Percentiles rank a stretch among this genome's conserved stretches.
Evolutionary conservation across 1,284 basidiomycete genomes (phyloP).

Genomic region (Prillingera fragicola): DNA sequence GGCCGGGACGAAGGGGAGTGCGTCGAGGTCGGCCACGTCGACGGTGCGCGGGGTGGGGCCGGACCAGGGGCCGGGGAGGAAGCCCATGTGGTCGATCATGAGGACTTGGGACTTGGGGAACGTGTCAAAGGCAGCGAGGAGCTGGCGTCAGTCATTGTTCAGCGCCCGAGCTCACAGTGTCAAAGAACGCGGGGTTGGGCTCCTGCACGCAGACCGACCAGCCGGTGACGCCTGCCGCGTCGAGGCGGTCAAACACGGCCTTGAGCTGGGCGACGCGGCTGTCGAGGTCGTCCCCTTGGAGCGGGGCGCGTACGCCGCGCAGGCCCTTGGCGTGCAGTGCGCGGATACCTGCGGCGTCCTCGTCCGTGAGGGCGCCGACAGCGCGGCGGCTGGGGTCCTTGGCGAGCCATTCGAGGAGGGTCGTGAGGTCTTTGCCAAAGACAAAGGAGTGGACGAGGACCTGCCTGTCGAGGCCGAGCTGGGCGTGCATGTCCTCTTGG

Average conservation of each 20-base stretch:
- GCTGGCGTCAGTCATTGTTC: too few species aligned
- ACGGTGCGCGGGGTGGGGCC: too few species aligned
- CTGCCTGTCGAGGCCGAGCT: slow-evolving; percentile 1
- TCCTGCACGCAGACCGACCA: slow-evolving; percentile 11
- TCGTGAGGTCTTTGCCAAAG: neutral
- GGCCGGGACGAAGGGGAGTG: neutral
- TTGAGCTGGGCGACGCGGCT: neutral
- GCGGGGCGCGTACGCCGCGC: slow-evolving; percentile 6
- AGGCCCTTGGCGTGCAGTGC: slow-evolving; percentile 1
- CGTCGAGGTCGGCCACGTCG: too few species aligned
- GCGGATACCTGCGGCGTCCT: neutral
- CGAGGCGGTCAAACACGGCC: neutral
- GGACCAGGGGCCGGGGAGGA: slow-evolving; percentile 11
- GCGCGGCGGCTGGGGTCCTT: neutral
- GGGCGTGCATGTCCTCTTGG: neutral
- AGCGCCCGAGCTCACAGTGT: too few species aligned
- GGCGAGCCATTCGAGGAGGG: neutral
- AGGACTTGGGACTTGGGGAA: slow-evolving; percentile 2
- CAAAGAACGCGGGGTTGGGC: neutral
- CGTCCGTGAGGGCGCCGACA: neutral
- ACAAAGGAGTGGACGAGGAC: slow-evolving; percentile 9
- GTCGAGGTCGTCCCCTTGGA: too few species aligned
- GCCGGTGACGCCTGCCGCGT: slow-evolving; percentile 3
- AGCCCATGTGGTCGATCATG: slow-evolving; percentile 12
- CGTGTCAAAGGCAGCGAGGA: neutral